These are phyloP conservation scores for Nectriaceae sp. DNA, from an alignment of 2,329 filamentous ascomycete genomes.

Conservation along the genomic window DNA sequence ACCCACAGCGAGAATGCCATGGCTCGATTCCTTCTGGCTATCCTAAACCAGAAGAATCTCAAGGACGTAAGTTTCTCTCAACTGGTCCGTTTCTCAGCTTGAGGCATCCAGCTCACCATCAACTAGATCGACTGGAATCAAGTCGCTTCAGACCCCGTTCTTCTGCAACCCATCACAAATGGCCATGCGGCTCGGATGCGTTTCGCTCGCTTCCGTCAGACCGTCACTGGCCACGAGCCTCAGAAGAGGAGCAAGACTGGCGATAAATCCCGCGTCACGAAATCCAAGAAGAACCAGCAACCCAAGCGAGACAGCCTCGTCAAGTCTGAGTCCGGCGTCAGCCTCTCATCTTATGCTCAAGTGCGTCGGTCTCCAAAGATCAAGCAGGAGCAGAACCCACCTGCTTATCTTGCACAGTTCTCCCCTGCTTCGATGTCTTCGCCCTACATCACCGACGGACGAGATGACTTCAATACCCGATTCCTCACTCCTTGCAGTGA, in stretches of 20 bases:
- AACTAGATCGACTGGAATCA: slow-evolving; percentile 60
- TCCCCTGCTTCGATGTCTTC: slow-evolving; percentile 40
- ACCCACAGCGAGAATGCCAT: slow-evolving; percentile 58
- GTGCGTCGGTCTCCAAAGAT: slow-evolving; percentile 29
- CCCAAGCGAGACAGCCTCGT: slow-evolving; percentile 37
- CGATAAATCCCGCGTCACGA: slow-evolving; percentile 48
- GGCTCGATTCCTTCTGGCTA: slow-evolving; percentile 60
- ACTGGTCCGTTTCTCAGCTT: background rate
- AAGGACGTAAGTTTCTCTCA: slow-evolving; percentile 54
- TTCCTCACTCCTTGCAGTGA: slow-evolving; percentile 59
- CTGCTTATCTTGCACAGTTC: slow-evolving; percentile 35
- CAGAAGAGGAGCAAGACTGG: slow-evolving; percentile 46
- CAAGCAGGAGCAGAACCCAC: slow-evolving; percentile 40
- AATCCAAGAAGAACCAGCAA: slow-evolving; percentile 41
- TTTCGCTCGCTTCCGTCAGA: slow-evolving; percentile 53
- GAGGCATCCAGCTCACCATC: slow-evolving; percentile 15
- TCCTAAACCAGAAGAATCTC: slow-evolving; percentile 60
- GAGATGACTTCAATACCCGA: slow-evolving; percentile 39
- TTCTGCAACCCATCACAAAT: slow-evolving; percentile 57
- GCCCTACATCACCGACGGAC: slow-evolving; percentile 35
- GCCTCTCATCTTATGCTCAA: slow-evolving; percentile 32
- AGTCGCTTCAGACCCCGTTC: slow-evolving; percentile 56
- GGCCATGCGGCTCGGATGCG: slow-evolving; percentile 64
- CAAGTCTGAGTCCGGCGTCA: slow-evolving; percentile 42
- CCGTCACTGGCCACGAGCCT: slow-evolving; percentile 50